phyloP scores from a whole-genome alignment of 2,329 filamentous ascomycete genomes.

The Metarhizium album region DNA sequence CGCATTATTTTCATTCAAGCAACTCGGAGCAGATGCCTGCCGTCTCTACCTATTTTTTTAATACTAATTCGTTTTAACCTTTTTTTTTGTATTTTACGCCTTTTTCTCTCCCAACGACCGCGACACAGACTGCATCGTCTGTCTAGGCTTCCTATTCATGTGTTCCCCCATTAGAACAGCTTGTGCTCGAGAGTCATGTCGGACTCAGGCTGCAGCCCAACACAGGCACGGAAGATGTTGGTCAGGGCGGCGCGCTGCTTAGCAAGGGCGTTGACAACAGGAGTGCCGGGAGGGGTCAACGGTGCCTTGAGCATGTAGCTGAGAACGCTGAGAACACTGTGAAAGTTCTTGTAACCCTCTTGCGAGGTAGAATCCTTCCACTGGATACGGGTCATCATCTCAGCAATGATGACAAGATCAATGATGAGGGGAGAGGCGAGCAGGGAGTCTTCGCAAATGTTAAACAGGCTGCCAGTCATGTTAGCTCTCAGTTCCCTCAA shows the following conservation, averaged over 20 bases:
- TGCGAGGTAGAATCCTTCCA: slow-evolving; percentile 60
- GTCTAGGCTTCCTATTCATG: slow-evolving; percentile 1
- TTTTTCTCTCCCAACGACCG: background rate
- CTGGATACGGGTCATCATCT: slow-evolving; percentile 97
- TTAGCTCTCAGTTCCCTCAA: slow-evolving; percentile 8
- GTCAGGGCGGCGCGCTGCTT: slow-evolving; percentile 92
- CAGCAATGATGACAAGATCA: slow-evolving; percentile 81
- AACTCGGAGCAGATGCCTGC: slow-evolving; percentile 7
- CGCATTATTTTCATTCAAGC: slow-evolving; percentile 1
- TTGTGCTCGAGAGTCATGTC: slow-evolving; percentile 99
- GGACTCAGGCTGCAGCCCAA: slow-evolving; percentile 91
- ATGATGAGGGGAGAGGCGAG: slow-evolving; percentile 95
- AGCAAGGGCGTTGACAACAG: slow-evolving; percentile 86
- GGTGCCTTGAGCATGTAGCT: slow-evolving; percentile 99
- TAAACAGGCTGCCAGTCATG: slow-evolving; percentile 67
- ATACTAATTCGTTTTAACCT: background rate
- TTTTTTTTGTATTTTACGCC: background rate
- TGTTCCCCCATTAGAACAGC: slow-evolving; percentile 52
- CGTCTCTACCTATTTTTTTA: slow-evolving; percentile 12
- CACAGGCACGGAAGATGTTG: slow-evolving; percentile 97
- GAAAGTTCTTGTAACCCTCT: slow-evolving; percentile 81
- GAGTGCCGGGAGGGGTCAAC: slow-evolving; percentile 84
- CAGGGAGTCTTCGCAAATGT: slow-evolving; percentile 97
- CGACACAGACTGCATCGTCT: background rate
- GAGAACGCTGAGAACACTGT: slow-evolving; percentile 90